Evolutionary conservation across 2,329 filamentous ascomycete genomes (phyloP), one percentile per base, ranked within the genome.

Genomic region (Aspergillus sp.): DNA sequence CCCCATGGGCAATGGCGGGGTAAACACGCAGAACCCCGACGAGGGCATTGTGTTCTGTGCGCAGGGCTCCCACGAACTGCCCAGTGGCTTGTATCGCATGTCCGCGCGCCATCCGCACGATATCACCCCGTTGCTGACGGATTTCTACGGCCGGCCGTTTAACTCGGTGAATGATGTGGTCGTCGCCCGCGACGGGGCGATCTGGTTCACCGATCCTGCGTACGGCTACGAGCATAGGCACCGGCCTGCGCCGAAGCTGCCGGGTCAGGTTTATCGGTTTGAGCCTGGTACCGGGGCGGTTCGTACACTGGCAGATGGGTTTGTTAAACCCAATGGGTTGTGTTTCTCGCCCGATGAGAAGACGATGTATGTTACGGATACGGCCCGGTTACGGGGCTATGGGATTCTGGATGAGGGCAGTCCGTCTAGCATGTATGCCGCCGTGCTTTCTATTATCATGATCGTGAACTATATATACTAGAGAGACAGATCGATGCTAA

Each of bases 1-100:
- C 0, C 57, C 59, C 2, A 74, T 76, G 71, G 70, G 67, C 5
- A 77, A 77, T 42, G 74, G 74, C 19, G 74, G 72, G 5, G 66
- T 75, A 34, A 76, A 76, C 19, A 19, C 19, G 19, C 19, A 19
- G 19, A 19, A 19, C 47, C 73, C 73, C 57, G 52, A 61, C 1
- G 61, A 64, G 6, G 59, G 65, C 7, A 46, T 73, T 4, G 55
- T 73, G 5, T 67, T 73, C 44, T 74, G 71, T 48, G 63, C 66
- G 0, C 71, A 74, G 43, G 71, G 72, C 6, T 50, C 50, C 1
- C 39, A 50, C 27, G 41, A 36, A 7, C 7, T 44, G 3, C 50
- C 51, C 0, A 48, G 49, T 4, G 55, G 53, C 0, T 7, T 59
- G 7, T 54, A 52, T 34, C 32, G 42, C 2, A 57, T 62, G 49